phyloP scores from a whole-genome alignment of 768 basidiomycete species.

The Hebeloma cylindrosporum region DNA sequence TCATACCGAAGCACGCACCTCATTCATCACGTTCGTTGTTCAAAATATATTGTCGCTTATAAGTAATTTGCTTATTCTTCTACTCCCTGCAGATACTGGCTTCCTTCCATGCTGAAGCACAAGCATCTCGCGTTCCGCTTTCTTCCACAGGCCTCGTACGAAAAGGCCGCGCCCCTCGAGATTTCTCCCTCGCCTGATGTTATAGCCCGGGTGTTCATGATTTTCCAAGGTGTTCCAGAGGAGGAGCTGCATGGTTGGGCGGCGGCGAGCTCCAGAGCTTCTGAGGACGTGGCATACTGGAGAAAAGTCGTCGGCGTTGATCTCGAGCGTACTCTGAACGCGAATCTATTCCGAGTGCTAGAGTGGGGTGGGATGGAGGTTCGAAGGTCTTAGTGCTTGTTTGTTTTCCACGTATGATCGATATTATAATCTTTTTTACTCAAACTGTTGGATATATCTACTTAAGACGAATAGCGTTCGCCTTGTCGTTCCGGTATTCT shows the following conservation, averaged over 20 bases:
- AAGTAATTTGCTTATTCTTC: neutral
- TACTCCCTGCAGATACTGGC: slow-evolving; percentile 38
- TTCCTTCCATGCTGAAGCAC: slow-evolving; percentile 40
- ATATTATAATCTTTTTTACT: slow-evolving; percentile 4
- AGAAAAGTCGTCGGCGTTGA: neutral
- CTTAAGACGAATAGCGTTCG: too few relatives aligned
- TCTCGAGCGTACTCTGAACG: neutral
- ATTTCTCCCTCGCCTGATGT: slow-evolving; percentile 4
- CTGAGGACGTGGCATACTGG: neutral
- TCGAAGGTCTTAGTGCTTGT: too few relatives aligned
- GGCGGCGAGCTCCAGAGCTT: neutral
- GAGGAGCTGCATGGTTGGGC: neutral
- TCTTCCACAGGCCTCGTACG: neutral
- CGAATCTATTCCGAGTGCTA: slow-evolving; percentile 3
- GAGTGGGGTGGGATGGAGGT: slow-evolving; percentile 12
- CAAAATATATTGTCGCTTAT: neutral
- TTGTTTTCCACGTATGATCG: too few relatives aligned
- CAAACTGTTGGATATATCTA: too few relatives aligned
- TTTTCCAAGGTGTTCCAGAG: neutral
- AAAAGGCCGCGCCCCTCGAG: neutral
- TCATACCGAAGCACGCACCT: slow-evolving; percentile 36
- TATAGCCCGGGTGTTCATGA: neutral
- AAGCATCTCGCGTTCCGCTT: neutral
- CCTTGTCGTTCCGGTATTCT: too few relatives aligned
- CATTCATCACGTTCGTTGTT: slow-evolving; percentile 39